Percentiles rank a stretch among this genome's conserved stretches.
These are phyloP conservation scores for Trichocladium uniseriatum DNA, from an alignment of 495 filamentous ascomycete genomes.

Conservation along the genomic window DNA sequence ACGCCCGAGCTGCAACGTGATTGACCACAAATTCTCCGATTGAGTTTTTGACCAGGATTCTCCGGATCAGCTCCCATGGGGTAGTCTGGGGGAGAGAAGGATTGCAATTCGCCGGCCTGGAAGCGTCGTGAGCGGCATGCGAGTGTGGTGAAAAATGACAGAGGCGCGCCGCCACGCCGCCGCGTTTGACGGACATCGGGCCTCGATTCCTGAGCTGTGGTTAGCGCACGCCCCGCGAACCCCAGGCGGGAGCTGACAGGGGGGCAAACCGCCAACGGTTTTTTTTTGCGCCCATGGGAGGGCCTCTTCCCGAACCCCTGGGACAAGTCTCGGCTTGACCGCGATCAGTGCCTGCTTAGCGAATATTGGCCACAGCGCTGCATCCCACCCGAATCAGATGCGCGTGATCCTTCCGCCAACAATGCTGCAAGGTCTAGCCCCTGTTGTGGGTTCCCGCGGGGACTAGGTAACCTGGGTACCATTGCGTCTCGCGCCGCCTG, in stretches of 20 bases:
- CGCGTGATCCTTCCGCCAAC: too few relatives aligned
- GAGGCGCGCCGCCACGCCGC: too few relatives aligned
- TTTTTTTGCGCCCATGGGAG: too few relatives aligned
- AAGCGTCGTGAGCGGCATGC: background rate
- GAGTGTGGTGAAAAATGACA: too few relatives aligned
- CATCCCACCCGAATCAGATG: too few relatives aligned
- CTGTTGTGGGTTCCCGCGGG: background rate
- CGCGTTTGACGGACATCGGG: too few relatives aligned
- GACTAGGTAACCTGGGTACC: background rate
- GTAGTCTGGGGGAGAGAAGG: background rate
- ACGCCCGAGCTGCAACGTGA: conserved; percentile 3
- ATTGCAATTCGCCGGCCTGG: conserved; percentile 2
- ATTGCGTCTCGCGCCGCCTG: conserved; percentile 10
- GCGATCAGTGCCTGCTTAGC: background rate
- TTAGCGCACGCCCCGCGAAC: too few relatives aligned
- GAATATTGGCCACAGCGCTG: too few relatives aligned
- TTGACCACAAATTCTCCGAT: conserved; percentile 16
- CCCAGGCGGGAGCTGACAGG: background rate
- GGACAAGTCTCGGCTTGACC: conserved; percentile 1
- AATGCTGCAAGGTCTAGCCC: conserved; percentile 3
- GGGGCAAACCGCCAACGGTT: conserved; percentile 3
- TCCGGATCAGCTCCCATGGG: conserved; percentile 8
- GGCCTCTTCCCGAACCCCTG: too few relatives aligned
- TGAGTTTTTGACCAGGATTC: conserved; percentile 1
- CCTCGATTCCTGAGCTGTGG: too few relatives aligned